These are phyloP conservation scores for Coemansia umbellata DNA, from an alignment of 192 early-diverging fungal genomes.

Conservation along the genomic window DNA sequence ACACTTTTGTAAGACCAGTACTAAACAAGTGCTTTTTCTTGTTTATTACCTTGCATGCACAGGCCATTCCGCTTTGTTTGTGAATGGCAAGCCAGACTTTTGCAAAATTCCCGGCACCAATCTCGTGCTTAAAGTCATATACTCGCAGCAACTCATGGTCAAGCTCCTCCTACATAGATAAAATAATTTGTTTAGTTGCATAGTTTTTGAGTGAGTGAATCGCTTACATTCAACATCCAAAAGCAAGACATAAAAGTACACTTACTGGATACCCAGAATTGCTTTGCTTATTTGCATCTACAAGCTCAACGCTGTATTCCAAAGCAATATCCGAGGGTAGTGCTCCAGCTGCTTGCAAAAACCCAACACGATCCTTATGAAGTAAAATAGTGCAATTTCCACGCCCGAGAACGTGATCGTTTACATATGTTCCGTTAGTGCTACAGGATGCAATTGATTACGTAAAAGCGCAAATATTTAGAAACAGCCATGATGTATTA, in stretches of 20 bases:
- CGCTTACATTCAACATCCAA: too few relatives aligned
- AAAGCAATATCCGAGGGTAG: slow-evolving; percentile 38
- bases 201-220: too few relatives aligned
- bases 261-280: slow-evolving; percentile 9
- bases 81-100: slow-evolving; percentile 49
- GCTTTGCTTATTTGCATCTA: not conserved
- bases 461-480: not conserved
- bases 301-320: slow-evolving; percentile 43
- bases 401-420: slow-evolving; percentile 37
- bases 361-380: slow-evolving; percentile 40
- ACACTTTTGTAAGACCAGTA: slow-evolving; percentile 38
- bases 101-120: slow-evolving; percentile 51
- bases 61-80: slow-evolving; percentile 39
- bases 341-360: slow-evolving; percentile 13
- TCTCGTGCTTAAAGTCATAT: slow-evolving; percentile 48
- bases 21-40: slow-evolving; percentile 42
- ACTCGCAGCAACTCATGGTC: slow-evolving; percentile 19
- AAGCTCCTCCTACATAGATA: too few relatives aligned
- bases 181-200: too few relatives aligned
- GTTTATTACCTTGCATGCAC: slow-evolving; percentile 52
- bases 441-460: slow-evolving; percentile 2
- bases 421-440: slow-evolving; percentile 48
- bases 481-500: not conserved
- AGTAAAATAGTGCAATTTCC: slow-evolving; percentile 45
- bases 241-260: not conserved